Conservation (phyloP, 1,284 basidiomycete species). For the Leccinum subrobustum region DNA sequence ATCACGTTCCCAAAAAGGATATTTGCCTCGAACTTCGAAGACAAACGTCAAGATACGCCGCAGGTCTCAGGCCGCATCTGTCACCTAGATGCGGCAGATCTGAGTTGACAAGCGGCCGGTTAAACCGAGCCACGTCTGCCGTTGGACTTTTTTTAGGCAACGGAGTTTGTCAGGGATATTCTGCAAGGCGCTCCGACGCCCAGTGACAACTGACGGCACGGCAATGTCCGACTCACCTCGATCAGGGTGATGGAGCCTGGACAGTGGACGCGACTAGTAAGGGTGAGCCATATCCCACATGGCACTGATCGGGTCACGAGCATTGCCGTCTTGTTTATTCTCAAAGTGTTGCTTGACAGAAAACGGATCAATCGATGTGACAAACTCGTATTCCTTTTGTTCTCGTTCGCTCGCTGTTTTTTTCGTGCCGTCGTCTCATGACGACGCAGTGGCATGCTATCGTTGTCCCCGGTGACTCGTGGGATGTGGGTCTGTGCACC, state of each 20-base stretch:
- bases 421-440: not conserved
- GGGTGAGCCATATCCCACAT: not conserved
- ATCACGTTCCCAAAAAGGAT: not conserved
- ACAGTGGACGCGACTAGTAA: not conserved
- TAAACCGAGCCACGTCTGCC: not conserved
- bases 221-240: not conserved
- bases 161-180: not conserved
- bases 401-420: not conserved
- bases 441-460: not conserved
- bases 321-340: not conserved
- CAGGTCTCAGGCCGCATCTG: not conserved
- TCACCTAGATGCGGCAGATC: not conserved
- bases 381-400: not conserved
- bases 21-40: not conserved
- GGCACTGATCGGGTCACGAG: not conserved
- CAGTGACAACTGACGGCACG: not conserved
- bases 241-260: not conserved
- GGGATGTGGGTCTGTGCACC: not conserved
- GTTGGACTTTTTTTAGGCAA: not conserved
- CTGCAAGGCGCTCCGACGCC: not conserved
- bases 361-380: conserved; percentile 11
- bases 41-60: not conserved
- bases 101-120: not conserved
- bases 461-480: not conserved
- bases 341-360: not conserved